Conservation (phyloP, 208 protist species). For the Leishmania amazonensis region DNA sequence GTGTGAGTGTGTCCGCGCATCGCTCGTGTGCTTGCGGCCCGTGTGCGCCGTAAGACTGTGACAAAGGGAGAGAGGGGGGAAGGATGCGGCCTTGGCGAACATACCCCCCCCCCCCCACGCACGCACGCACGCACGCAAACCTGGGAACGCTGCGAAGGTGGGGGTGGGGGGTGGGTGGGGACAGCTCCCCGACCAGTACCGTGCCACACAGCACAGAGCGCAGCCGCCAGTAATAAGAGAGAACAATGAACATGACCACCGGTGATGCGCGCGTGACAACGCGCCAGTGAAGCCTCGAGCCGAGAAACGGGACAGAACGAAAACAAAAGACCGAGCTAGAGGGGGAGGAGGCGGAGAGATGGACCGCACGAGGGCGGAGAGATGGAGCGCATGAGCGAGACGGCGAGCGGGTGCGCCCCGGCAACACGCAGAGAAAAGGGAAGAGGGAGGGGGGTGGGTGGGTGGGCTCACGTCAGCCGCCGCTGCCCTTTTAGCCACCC, state of each 20-base stretch:
- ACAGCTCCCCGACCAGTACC: no score
- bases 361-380: not conserved
- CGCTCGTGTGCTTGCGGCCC: not conserved
- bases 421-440: not conserved
- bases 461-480: not conserved
- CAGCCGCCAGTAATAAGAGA: no score
- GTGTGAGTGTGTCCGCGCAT: not conserved
- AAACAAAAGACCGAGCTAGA: not conserved
- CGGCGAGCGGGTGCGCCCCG: not conserved
- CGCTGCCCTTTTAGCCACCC: not conserved
- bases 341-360: not conserved
- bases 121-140: not conserved
- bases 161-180: not conserved
- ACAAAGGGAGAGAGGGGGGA: not conserved
- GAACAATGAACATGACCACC: no score
- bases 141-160: not conserved
- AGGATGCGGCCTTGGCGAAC: no score
- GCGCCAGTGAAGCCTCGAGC: not conserved
- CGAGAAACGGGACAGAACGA: not conserved
- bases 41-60: not conserved
- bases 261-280: not conserved
- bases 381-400: not conserved
- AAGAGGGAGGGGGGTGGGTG: constrained; percentile 6
- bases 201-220: not conserved
- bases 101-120: not conserved